Evolutionary conservation across 2,329 filamentous ascomycete species (phyloP), one percentile per base, ranked within the genome.

Genomic region (Clarireedia paspali): DNA sequence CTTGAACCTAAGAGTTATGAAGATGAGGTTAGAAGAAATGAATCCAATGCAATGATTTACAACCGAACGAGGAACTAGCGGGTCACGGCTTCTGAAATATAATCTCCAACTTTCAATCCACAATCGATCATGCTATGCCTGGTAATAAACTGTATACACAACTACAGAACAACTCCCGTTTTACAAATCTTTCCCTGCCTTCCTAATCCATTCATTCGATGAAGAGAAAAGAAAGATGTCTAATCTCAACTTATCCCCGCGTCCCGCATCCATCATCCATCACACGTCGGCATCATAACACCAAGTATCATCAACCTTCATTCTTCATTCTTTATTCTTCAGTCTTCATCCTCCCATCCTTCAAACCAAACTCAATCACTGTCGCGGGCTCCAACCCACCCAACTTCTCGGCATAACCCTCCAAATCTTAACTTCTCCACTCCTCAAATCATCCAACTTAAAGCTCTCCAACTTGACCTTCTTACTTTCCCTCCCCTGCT

Each of bases 381-480:
- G 49, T 5, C 26, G 36, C n/a, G 36, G 44, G 26, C 53, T 39
- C 94, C 92, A 97, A 24, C 91, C 91, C 52, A 97, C 85, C 91
- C 91, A 99, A 68, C 81, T 86, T 66, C 89, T 81, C 40, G 89
- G 88, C 83, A 97, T 95, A 47, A 96, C 88, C 56, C 94, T 83
- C 94, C 94, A 99, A 59, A 99, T 90, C 76, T 94, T 92, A 65
- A 96, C 91, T 74, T 99, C 94, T 17, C 94, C 94, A 71, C 87
- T 92, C 68, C 89, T 81, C 70, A 99, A 69, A 74, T 99, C 94
- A 46, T 91, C 91, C 59, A 99, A 79, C 74, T 91, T 89, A 74
- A 92, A 97, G 73, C 91, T 95, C 77, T 97, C 92, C 59, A 89
- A 76, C 75, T 95, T 94, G 54, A 95, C 86, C 77, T 96, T 97